Base-by-base conservation (phyloP, 2,329 filamentous ascomycete species). In the Hortaea werneckii region DNA sequence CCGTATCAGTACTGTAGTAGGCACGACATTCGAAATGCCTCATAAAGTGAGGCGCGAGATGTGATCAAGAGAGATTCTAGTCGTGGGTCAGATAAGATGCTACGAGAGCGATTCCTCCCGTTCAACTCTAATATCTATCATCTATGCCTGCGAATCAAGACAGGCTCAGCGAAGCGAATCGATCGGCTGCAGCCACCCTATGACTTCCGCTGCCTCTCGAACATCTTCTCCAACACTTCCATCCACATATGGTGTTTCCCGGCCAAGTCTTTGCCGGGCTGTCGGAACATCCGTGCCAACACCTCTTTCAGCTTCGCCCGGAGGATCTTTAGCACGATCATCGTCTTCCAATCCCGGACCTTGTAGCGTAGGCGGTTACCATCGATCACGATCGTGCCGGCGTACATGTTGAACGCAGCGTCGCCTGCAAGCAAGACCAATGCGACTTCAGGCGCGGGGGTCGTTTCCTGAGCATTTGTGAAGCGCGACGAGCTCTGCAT, bases 401-500 rank as follows among this genome's bases (percentile, higher is more conserved):
- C 79, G 61, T 87, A 94, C 71, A 95, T 79, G 77, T 90, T 89
- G 58, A 87, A 90, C 46, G 89, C 85, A 12, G 86, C 82, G 51
- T 96, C 90, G 32, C 89, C 92, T 48, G 88, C 92, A 43, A 95
- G 75, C 28, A 98, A 70, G 11, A 85, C 80, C 54, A 95, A 78
- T 8, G 88, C 81, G 53, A 95, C 85, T 38, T 88, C 83, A 40
- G 8, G 83, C 86, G 2, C 68, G 56, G 45, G 67, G 50, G 58
- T 56, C 1, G 87, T 94, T 61, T 94, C 87, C 54, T 95, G 89
- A 0, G 92, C 92, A 53, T 95, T 94, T 54, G 90, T 87, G 57
- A 84, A 82, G 50, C 76, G 77, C 76, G 82, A 86, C 69, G 72
- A 88, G 2, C 85, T 84, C 65, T 95, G 89, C 87, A 96, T 94